Base-by-base conservation (phyloP, 2,329 filamentous ascomycete genomes). In the Epichloe bromicola region DNA sequence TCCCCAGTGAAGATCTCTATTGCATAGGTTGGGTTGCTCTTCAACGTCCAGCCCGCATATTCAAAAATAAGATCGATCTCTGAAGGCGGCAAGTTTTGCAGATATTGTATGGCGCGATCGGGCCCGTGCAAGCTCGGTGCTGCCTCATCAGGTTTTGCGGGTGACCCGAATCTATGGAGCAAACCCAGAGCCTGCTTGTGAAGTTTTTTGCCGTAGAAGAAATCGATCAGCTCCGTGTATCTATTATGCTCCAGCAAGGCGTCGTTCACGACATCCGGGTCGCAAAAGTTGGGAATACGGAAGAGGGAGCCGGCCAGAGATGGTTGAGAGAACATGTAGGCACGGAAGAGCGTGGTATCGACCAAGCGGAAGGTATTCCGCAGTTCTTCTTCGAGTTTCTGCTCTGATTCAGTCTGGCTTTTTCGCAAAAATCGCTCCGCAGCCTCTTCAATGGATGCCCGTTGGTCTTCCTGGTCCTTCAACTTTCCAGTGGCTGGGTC, bases 1-100 rank as follows among this genome's bases (percentile, higher is more conserved):
- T 98, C 93, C 1, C 87, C 88, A 0, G 93, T 70, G 66, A 98
- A 98, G 0, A 98, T 78, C 56, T 96, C 88, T 85, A 98, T 94
- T 4, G 86, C 90, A 39, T 88, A 70, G 2, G 81, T 75, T 0
- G 88, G 80, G 55, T 88, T 81, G 14, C 76, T 77, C 50, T 78
- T 76, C 15, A 98, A 67, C 0, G 89, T 87, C 93, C 93, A 98
- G 57, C 85, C 83, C 0, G 88, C 86, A 62, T 94, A 95, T 65
- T 96, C 88, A 4, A 98, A 74, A 17, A 97, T 88, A 26, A 97
- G 75, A 59, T 95, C 89, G 50, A 95, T 88, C 69, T 90, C 81
- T 23, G 91, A 88, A 0, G 91, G 85, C 0, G 90, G 84, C 5
- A 98, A 71, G 57, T 83, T 87, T 63, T 96, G 88, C n/a, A 98